Conservation (phyloP, 495 filamentous ascomycete genomes). For the Penicillium argentinense region DNA sequence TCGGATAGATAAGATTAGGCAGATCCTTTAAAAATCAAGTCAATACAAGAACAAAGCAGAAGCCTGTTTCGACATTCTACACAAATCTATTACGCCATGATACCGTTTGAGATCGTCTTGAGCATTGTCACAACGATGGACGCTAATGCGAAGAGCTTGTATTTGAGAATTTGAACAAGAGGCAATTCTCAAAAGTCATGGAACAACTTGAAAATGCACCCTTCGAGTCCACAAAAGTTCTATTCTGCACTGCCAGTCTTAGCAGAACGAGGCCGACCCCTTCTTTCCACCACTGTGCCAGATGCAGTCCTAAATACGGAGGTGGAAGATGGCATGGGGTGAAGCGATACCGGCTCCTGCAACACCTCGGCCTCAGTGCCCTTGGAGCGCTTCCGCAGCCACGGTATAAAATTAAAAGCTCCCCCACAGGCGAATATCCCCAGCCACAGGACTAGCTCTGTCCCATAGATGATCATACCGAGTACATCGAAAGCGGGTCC, state of each 20-base stretch:
- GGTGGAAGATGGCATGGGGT: constrained; percentile 55
- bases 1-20: constrained; percentile 4
- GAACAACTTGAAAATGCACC: no score
- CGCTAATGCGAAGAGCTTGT: no score
- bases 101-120: no score
- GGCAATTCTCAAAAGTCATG: no score
- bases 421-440: constrained; percentile 61
- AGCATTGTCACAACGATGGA: no score
- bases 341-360: constrained; percentile 38
- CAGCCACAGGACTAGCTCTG: constrained; percentile 60
- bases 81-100: no score
- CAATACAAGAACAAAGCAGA: background rate
- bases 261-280: no score
- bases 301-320: constrained; percentile 56
- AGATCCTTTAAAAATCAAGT: constrained; percentile 1
- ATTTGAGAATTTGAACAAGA: no score
- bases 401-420: constrained; percentile 59
- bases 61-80: no score
- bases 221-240: no score
- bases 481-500: constrained; percentile 53
- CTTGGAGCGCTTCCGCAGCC: constrained; percentile 32
- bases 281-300: constrained; percentile 24
- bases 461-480: constrained; percentile 61
- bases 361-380: constrained; percentile 7
- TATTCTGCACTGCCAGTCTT: no score